Evolutionary conservation across 1,139 yeast species (phyloP), one percentile per base, ranked within the genome.

Genomic region (Taiozyma sp.): DNA sequence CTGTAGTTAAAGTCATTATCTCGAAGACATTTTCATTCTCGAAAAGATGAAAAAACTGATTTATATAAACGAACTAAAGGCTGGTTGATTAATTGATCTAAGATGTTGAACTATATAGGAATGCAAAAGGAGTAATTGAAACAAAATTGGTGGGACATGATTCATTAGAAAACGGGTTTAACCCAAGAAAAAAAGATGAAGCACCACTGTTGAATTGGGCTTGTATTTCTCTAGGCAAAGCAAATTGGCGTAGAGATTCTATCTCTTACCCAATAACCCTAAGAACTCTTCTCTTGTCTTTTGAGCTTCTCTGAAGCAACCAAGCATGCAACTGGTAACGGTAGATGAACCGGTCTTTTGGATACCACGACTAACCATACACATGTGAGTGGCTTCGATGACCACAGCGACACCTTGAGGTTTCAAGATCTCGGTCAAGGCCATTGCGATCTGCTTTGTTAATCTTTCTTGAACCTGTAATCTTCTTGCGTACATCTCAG

Each of bases 351-450:
- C 97, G 0, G 96, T 83, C 70, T 93, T 95, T 68, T 93, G 97
- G 27, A 93, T 91, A 48, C 99, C 99, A 66, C 99, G 81, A 69
- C 96, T 90, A 34, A 92, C 98, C 99, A 93, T 93, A 70, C 99
- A 93, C 99, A 95, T 93, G 67, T 93, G 99, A 10, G 95, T 83
- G 29, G 98, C 98, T 70, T 93, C 99, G 65, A 93, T 91, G 27
- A 93, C 97, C 42, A 93, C 99, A 0, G 98, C 99, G 14, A 93
- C 99, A 51, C 99, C 99, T 62, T 93, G 79, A 19, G 99, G 99
- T 65, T 87, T 85, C 62, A 93, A 75, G 55, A 92, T 88, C 65
- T 91, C 97, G 69, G 87, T 83, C 48, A 93, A 71, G 0, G 99
- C 97, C 88, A 91, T 89, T 43, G 99, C 98, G 51, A 93, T 92